phyloP scores from a whole-genome alignment of 345 rosid species.

The Eucalyptus cloeziana region DNA sequence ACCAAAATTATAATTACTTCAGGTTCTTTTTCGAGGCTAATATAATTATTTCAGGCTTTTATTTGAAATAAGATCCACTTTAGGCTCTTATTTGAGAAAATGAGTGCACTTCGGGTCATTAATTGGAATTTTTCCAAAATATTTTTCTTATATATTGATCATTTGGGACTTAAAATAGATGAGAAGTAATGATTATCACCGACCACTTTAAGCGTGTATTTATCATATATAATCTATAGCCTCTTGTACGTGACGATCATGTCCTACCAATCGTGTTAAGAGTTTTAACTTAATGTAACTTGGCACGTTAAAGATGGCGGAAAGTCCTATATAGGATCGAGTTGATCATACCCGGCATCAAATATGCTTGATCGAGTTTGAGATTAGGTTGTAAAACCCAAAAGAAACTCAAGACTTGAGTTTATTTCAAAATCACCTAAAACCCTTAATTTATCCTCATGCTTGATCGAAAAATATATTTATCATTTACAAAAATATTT shows the following conservation, averaged over 20 bases:
- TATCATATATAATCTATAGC: not conserved
- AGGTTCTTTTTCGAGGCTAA: rapidly evolving
- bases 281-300: not conserved
- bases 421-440: not conserved
- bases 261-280: not conserved
- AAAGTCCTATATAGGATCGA: not conserved
- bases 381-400: not conserved
- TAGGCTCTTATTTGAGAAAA: too few relatives aligned
- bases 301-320: not conserved
- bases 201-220: not conserved
- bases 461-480: not conserved
- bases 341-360: not conserved
- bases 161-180: not conserved
- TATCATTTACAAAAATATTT: too few relatives aligned
- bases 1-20: too few relatives aligned
- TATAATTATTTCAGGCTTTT: too few relatives aligned
- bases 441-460: not conserved
- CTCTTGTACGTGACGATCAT: not conserved
- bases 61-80: too few relatives aligned
- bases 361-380: not conserved
- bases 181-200: not conserved
- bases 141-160: too few relatives aligned
- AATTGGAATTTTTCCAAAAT: too few relatives aligned
- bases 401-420: not conserved
- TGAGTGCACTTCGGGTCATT: rapidly evolving